Evolutionary conservation across 257 asterid genomes (phyloP).

Genomic region (Solanum arcanum): DNA sequence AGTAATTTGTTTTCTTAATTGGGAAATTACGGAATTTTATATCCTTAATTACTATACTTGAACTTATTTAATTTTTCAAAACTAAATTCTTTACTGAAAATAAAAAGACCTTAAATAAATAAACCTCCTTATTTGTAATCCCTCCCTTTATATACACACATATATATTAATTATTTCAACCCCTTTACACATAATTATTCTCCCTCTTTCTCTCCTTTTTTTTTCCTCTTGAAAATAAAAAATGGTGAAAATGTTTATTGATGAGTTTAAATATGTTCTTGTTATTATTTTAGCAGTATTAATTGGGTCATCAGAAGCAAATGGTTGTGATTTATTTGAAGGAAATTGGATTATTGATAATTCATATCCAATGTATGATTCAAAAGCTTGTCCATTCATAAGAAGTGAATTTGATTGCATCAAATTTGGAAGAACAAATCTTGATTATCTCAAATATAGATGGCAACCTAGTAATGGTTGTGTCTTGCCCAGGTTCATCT

Average conservation of each 20-base stretch:
- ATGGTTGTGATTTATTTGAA: slow-evolving; percentile 34
- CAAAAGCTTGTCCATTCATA: slow-evolving; percentile 34
- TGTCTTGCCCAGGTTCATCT: slow-evolving; percentile 29
- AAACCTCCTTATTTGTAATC: neutral
- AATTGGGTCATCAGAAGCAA: neutral
- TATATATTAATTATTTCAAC: neutral
- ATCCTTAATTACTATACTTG: neutral
- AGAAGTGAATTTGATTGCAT: slow-evolving; percentile 54
- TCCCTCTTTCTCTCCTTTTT: neutral
- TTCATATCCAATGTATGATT: slow-evolving; percentile 52
- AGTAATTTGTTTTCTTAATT: neutral
- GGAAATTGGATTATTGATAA: slow-evolving; percentile 61
- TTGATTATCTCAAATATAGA: slow-evolving; percentile 44
- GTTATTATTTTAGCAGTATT: neutral
- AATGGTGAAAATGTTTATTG: neutral
- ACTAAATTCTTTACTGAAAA: neutral
- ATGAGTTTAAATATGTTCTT: neutral
- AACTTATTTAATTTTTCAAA: neutral
- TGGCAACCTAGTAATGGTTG: slow-evolving; percentile 56
- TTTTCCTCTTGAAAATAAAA: neutral
- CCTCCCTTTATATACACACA: neutral
- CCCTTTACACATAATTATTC: neutral
- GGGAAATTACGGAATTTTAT: neutral
- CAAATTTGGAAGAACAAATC: slow-evolving; percentile 48
- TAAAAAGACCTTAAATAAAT: neutral